Evolutionary conservation across 2,329 filamentous ascomycete genomes (phyloP).

Genomic region (Aspergillus sp.): DNA sequence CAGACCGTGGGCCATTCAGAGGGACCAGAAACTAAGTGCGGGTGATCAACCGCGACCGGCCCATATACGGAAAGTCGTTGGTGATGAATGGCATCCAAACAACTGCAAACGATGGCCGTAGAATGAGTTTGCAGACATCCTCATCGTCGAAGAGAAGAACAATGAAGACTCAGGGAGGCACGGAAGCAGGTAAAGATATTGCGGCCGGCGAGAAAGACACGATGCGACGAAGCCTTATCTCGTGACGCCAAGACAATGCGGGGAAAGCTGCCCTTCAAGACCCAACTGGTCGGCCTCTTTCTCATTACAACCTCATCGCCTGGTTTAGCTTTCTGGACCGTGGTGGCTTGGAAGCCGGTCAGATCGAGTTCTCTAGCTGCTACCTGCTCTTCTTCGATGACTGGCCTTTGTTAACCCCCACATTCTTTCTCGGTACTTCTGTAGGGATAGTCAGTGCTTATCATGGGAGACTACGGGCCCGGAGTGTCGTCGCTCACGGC

Average conservation of each 20-base stretch:
- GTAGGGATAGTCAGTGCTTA: not conserved
- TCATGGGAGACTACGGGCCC: conserved; percentile 36
- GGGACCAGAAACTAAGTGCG: no score
- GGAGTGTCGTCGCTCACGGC: conserved; percentile 11
- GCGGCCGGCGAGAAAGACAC: not conserved
- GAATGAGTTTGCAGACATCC: no score
- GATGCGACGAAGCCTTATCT: not conserved
- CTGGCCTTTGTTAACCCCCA: not conserved
- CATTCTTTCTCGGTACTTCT: not conserved
- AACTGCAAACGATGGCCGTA: no score
- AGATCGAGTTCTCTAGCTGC: no score
- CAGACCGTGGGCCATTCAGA: no score
- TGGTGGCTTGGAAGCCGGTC: not conserved
- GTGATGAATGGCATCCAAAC: no score
- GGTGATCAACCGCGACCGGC: no score
- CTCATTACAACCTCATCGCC: not conserved
- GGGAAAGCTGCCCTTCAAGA: not conserved
- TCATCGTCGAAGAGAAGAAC: no score
- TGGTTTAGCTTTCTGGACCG: not conserved
- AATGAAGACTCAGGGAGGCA: no score
- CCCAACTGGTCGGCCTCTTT: not conserved
- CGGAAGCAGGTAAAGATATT: not conserved
- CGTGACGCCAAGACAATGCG: not conserved
- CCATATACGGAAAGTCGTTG: no score
- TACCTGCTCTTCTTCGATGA: not conserved